These are phyloP conservation scores for Alternaria sp. DNA, from an alignment of 2,329 filamentous ascomycete species.

Conservation along the genomic window DNA sequence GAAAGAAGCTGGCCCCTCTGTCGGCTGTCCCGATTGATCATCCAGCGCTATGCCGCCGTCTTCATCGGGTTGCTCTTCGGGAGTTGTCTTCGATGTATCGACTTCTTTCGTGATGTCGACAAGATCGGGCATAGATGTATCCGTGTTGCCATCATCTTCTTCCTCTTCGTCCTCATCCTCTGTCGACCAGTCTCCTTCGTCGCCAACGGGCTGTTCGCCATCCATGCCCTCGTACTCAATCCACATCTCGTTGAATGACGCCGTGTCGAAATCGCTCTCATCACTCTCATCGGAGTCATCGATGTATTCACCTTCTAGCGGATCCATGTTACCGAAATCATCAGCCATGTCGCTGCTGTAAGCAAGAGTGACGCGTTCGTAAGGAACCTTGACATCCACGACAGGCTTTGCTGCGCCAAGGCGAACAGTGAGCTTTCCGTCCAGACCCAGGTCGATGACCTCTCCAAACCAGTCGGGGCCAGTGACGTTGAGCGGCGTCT, in stretches of 20 bases:
- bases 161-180: slow-evolving; percentile 47
- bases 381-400: slow-evolving; percentile 57
- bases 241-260: slow-evolving; percentile 47
- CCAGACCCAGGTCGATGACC: slow-evolving; percentile 60
- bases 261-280: slow-evolving; percentile 40
- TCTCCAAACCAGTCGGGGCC: slow-evolving; percentile 62
- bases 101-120: slow-evolving; percentile 19
- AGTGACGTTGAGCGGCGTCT: slow-evolving; percentile 19
- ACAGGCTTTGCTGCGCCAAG: slow-evolving; percentile 58
- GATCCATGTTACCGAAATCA: slow-evolving; percentile 32
- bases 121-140: slow-evolving; percentile 43
- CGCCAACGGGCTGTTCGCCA: slow-evolving; percentile 35
- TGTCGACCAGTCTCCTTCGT: slow-evolving; percentile 47
- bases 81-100: slow-evolving; percentile 46
- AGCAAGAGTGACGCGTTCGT: slow-evolving; percentile 58
- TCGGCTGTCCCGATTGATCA: slow-evolving; percentile 8
- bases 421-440: slow-evolving; percentile 62
- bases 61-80: slow-evolving; percentile 24
- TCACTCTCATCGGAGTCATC: slow-evolving; percentile 45
- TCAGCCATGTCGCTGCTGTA: slow-evolving; percentile 53
- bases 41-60: slow-evolving; percentile 7
- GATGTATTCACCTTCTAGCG: slow-evolving; percentile 35
- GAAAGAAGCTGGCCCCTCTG: slow-evolving; percentile 33
- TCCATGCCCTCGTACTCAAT: slow-evolving; percentile 49
- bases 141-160: slow-evolving; percentile 40